Evolutionary conservation across 2,329 filamentous ascomycete genomes (phyloP), one percentile per base, ranked within the genome.

Genomic region (Waltergamsia citrina): DNA sequence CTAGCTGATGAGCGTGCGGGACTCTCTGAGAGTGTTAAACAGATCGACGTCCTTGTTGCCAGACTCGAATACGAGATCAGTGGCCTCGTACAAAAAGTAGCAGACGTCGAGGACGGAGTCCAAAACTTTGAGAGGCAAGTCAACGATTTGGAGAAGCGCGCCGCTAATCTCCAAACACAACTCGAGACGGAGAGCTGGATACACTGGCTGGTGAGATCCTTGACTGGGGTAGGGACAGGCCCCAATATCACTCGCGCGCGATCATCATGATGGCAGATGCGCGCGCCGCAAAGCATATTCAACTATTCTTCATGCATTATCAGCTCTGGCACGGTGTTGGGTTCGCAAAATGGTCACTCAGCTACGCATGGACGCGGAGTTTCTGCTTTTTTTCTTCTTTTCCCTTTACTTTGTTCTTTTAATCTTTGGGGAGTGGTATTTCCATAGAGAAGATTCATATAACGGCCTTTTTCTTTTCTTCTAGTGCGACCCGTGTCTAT

Each of bases 11-110:
- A 93, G 56, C 74, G 79, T 26, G 67, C 69, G 16, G 68, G 72
- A 34, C 63, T 94, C 24, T 74, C 71, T 4, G 85, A 92, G 50
- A 71, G 71, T 12, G 65, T 87, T 40, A 81, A 81, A 53, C 84
- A 92, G 42, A 68, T 95, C 11, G 87, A 94, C 52, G 73, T 81
- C 16, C 64, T 93, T 25, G 77, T 81, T 3, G 85, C 86, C 15
- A 88, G 88, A 56, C 67, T 96, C 36, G 88, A 96, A 49, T 96
- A 96, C 56, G 90, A 95, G 62, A 80, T 95, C 40, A 75, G 81
- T 39, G 77, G 78, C 12, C 63, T 96, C n/a, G 69, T 78, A 32
- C 77, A 79, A 31, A 86, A 86, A 47, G 81, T 94, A 8, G 72
- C 84, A 46, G 90, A 96, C 50, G 83, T 94, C 7, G 87, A 94